Evolutionary conservation across 2,329 filamentous ascomycete species (phyloP).

Genomic region (Westerdykella ornata): DNA sequence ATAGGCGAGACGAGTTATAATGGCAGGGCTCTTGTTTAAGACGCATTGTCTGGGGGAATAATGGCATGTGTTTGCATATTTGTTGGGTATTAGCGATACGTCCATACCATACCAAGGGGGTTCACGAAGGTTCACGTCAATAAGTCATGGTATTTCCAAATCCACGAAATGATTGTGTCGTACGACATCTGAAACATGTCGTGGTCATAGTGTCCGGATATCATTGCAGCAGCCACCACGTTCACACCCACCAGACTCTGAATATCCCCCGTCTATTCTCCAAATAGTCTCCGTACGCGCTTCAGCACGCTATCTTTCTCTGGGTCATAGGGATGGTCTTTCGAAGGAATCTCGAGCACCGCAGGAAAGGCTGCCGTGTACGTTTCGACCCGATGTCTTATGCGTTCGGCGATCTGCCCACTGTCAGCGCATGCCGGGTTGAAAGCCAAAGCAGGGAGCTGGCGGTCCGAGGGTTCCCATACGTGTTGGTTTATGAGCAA

Average conservation of each 20-base stretch:
- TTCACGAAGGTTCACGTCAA: constrained; percentile 5
- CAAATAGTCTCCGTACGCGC: constrained; percentile 68
- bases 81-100: not conserved
- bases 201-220: constrained; percentile 3
- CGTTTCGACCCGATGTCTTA: constrained; percentile 81
- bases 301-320: constrained; percentile 97
- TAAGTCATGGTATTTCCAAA: not conserved
- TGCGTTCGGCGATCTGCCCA: constrained; percentile 78
- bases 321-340: constrained; percentile 97
- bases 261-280: constrained; percentile 50
- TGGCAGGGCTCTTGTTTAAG: not conserved
- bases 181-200: not conserved
- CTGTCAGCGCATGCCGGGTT: constrained; percentile 6
- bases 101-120: constrained; percentile 1
- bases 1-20: constrained; percentile 29
- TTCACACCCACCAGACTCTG: not conserved
- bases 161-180: not conserved
- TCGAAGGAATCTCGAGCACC: constrained; percentile 92
- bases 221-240: constrained; percentile 1
- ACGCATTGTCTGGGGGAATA: too few species aligned
- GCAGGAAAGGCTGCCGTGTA: constrained; percentile 96
- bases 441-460: not conserved
- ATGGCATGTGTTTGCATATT: not conserved
- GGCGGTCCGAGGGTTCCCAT: constrained; percentile 22
- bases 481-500: constrained; percentile 98